A percentile compares a stretch with the other conserved stretches of the same genome.
phyloP scores from a whole-genome alignment of 306 rosid genomes.

The Alnus rubra region DNA sequence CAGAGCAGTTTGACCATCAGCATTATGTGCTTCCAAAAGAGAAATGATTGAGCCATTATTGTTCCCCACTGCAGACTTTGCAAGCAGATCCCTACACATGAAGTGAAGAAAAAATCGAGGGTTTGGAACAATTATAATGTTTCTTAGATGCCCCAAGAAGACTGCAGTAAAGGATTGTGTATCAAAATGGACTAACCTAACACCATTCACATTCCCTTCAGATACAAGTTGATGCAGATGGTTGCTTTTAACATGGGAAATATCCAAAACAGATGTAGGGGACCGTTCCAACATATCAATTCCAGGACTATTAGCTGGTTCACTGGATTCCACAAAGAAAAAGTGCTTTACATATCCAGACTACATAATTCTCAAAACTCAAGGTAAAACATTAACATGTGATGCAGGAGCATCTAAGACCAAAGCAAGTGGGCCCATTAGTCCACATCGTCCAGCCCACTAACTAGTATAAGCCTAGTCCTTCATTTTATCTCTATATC shows the following conservation, averaged over 20 bases:
- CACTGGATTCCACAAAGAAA: slow-evolving; percentile 56
- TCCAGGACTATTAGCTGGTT: slow-evolving; percentile 48
- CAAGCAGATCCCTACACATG: slow-evolving; percentile 73
- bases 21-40: slow-evolving; percentile 78
- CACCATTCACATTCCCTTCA: slow-evolving; percentile 78
- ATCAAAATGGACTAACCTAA: slow-evolving; percentile 62
- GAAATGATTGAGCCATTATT: slow-evolving; percentile 56
- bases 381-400: background rate
- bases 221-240: slow-evolving; percentile 84
- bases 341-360: slow-evolving; percentile 16
- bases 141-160: slow-evolving; percentile 3
- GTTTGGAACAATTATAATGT: slow-evolving; percentile 20
- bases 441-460: background rate
- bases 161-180: slow-evolving; percentile 8
- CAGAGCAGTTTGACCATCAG: slow-evolving; percentile 95
- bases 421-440: background rate
- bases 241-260: slow-evolving; percentile 55
- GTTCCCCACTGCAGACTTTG: slow-evolving; percentile 65
- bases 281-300: slow-evolving; percentile 62
- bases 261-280: slow-evolving; percentile 57
- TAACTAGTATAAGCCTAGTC: background rate
- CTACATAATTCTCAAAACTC: slow-evolving; percentile 10
- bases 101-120: slow-evolving; percentile 4
- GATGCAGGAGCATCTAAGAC: background rate
- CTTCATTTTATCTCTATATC: background rate